Evolutionary conservation across 2,329 filamentous ascomycete species (phyloP).

Genomic region (Hansfordia pulvinata): DNA sequence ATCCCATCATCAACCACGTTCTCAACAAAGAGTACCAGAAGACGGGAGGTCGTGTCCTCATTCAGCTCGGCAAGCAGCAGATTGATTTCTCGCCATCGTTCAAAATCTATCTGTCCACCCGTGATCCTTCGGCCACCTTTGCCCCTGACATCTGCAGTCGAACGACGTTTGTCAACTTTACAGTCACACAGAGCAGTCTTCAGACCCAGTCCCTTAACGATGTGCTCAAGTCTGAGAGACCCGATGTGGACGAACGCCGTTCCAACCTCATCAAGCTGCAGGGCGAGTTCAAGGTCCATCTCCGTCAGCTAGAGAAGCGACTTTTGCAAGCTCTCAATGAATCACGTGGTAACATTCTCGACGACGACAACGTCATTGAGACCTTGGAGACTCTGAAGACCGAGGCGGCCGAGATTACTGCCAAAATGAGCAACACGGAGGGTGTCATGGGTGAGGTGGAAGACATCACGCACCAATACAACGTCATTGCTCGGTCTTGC

Average conservation of each 20-base stretch:
- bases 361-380: constrained; percentile 96
- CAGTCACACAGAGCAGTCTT: constrained; percentile 95
- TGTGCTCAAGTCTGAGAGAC: constrained; percentile 91
- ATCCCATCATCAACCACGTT: constrained; percentile 95
- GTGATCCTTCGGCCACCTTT: constrained; percentile 91
- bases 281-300: constrained; percentile 97
- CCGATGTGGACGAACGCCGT: constrained; percentile 89
- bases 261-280: constrained; percentile 98
- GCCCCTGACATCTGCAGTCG: constrained; percentile 95
- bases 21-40: constrained; percentile 99
- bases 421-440: constrained; percentile 92
- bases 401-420: constrained; percentile 88
- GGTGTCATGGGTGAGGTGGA: constrained; percentile 98
- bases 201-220: constrained; percentile 97
- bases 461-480: constrained; percentile 88
- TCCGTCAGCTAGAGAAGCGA: constrained; percentile 88
- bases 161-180: constrained; percentile 98
- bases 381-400: constrained; percentile 96
- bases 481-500: constrained; percentile 84
- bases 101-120: constrained; percentile 86
- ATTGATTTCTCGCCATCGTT: constrained; percentile 98
- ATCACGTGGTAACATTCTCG: constrained; percentile 92
- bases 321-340: constrained; percentile 92
- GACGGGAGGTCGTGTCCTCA: constrained; percentile 92
- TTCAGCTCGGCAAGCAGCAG: constrained; percentile 96